Base-by-base conservation (phyloP, 2,329 filamentous ascomycete species). In the Hypoxylon sp. region DNA sequence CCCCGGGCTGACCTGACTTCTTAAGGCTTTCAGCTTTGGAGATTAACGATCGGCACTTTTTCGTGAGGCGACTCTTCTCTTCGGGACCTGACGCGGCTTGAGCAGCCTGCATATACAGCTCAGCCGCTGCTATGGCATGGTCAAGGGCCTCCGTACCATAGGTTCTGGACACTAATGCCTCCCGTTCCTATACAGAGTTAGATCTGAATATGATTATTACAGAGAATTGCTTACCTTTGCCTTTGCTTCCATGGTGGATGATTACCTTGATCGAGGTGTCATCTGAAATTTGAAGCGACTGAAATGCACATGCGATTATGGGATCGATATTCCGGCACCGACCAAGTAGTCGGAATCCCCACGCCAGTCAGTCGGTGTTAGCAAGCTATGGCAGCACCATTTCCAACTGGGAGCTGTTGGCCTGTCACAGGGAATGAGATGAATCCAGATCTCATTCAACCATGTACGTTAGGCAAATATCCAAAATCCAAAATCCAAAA, bases 51-150 rank as follows among this genome's bases (percentile, higher is more conserved):
- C 88, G 84, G 78, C 90, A 92, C 80, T 91, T 91, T 49, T 82
- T 79, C 69, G 89, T 87, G 51, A 96, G 80, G n/a, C 86, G 84
- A 42, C 82, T 80, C 70, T 88, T 92, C 60, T 96, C 90, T 3
- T 79, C 77, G n/a, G 86, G 79, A 53, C 80, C 83, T n/a, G 82
- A 78, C 4, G 89, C 85, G 63, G 91, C 81, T 63, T 82, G 83
- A 55, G 92, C 81, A 2, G 92, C 92, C 73, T 87, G 87, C 88
- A 97, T 92, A 71, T 96, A 94, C 52, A 91, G 81, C 76, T 97
- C 93, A 20, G 89, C 91, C 3, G 91, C 92, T 68, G 85, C 82
- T 74, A 97, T 93, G 51, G 93, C 90, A 76, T 92, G 86, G 53
- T 89, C 82, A 58, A 97, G 83, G 44, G 93, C 93, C 71, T 89